Base-by-base conservation (phyloP, 2,329 filamentous ascomycete genomes). In the Penicillium brevicompactum region DNA sequence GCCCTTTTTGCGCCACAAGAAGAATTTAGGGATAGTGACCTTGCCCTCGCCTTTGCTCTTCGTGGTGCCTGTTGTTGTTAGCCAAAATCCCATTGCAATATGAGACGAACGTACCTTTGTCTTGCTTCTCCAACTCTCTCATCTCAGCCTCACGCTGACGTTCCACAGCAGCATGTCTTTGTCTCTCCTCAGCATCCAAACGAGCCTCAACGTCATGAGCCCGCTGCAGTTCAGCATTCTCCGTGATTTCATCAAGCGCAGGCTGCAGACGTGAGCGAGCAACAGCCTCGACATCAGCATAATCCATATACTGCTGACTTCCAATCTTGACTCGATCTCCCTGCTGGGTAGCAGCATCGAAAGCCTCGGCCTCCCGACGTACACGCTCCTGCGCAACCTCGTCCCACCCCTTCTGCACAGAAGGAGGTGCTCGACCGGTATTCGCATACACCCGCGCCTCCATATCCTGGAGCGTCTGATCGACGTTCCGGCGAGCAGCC, bases 401-500 rank as follows among this genome's bases (percentile, higher is more conserved):
- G 64, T 95, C 91, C 91, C 91, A 95, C 49, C 92, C 86, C 24
- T 84, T 87, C 63, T 88, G 78, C 66, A 88, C 84, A 1, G 85
- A 82, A 11, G 88, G 85, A 0, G 86, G 84, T 27, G 89, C 81
- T 68, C 88, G 87, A 53, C 91, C 91, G 1, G 89, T 93, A 50
- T 93, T 84, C 13, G 84, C 81, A 62, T 87, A 91, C 11, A 96
- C 84, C 66, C 86, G 87, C 70, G 92, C 86, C 57, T 97, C 93
- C 80, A 97, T 92, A 40, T 83, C 84, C 57, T 89, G 85, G 62
- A 97, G 83, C 41, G 84, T 85, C 18, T 87, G 86, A 61, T 87
- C 86, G n/a, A 97, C 93, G 62, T 96, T 96, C 43, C 89, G 86
- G 68, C 92, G 89, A 1, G 93, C 93, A 3, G 87, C 86, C 9